Evolutionary conservation across 2,329 filamentous ascomycete genomes (phyloP).

Genomic region (Phyllosticta citriasiana): DNA sequence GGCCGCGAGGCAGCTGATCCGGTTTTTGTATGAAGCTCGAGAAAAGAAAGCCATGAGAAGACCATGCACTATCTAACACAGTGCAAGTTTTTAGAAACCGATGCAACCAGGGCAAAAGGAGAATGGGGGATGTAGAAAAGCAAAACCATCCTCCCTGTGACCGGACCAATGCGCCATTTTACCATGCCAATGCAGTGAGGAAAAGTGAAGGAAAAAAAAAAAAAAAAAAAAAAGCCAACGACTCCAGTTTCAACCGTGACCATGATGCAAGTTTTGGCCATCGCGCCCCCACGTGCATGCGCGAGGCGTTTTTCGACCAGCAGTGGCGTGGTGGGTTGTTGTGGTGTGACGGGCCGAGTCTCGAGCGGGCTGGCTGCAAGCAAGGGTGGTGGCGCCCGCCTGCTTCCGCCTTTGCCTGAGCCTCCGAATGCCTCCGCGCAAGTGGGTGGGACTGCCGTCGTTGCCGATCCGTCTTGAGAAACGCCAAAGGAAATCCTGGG

Average conservation of each 20-base stretch:
- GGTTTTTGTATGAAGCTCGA: no score
- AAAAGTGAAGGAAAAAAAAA: background rate
- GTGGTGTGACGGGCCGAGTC: background rate
- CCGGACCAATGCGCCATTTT: background rate
- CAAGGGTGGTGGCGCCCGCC: background rate
- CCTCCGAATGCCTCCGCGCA: background rate
- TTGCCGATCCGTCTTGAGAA: background rate
- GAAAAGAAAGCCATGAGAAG: no score
- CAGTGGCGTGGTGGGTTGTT: background rate
- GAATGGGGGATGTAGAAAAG: no score
- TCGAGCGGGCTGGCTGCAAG: background rate
- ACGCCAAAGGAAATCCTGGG: background rate
- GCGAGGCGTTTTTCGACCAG: background rate
- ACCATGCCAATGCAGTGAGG: background rate
- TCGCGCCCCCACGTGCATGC: background rate
- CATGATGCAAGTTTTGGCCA: background rate
- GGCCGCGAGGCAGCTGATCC: no score
- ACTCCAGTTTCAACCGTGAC: background rate
- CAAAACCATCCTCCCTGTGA: no score
- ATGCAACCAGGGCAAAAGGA: no score
- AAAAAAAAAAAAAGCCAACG: background rate
- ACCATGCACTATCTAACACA: no score
- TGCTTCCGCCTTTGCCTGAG: background rate
- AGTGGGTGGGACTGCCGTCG: background rate
- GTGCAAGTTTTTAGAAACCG: no score